phyloP scores from a whole-genome alignment of 768 basidiomycete genomes.

The Hortiboletus campestris region DNA sequence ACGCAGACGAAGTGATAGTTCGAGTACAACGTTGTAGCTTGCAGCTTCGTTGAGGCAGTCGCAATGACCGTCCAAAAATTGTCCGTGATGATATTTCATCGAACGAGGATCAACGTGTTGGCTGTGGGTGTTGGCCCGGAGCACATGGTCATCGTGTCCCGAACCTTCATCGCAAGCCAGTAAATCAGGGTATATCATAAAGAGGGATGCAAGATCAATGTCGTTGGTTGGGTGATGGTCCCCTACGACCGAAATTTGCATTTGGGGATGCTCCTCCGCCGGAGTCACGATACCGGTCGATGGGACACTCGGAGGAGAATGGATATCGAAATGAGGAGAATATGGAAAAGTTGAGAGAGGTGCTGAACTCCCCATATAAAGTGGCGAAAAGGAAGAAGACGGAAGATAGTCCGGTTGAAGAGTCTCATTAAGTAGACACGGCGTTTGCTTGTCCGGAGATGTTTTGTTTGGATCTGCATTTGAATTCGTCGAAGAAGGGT shows the following conservation, averaged over 20 bases:
- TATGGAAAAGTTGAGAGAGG: constrained; percentile 8
- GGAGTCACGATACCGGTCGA: constrained; percentile 42
- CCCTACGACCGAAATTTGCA: constrained; percentile 28
- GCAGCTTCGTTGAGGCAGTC: constrained; percentile 55
- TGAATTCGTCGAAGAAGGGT: neutral
- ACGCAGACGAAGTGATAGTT: constrained; percentile 62
- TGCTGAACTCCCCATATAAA: constrained; percentile 31
- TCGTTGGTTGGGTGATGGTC: constrained; percentile 33
- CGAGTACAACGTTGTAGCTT: constrained; percentile 58
- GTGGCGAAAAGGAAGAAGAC: constrained; percentile 30
- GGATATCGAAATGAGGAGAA: constrained; percentile 18
- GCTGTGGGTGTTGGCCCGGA: too few relatives aligned
- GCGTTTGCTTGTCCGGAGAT: neutral
- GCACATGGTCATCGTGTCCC: constrained; percentile 7
- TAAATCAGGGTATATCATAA: constrained; percentile 35
- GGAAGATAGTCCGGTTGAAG: constrained; percentile 27
- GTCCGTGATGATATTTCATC: constrained; percentile 15
- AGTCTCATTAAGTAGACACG: constrained; percentile 1
- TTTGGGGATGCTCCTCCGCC: constrained; percentile 41
- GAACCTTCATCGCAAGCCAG: constrained; percentile 13
- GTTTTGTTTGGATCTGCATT: constrained; percentile 6
- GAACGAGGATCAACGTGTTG: neutral
- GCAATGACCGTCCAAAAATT: constrained; percentile 41
- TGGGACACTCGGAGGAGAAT: constrained; percentile 28
- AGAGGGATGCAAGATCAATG: constrained; percentile 43